Evolutionary conservation across 306 rosid species (phyloP).

Genomic region (Cicer pinnatifidum): DNA sequence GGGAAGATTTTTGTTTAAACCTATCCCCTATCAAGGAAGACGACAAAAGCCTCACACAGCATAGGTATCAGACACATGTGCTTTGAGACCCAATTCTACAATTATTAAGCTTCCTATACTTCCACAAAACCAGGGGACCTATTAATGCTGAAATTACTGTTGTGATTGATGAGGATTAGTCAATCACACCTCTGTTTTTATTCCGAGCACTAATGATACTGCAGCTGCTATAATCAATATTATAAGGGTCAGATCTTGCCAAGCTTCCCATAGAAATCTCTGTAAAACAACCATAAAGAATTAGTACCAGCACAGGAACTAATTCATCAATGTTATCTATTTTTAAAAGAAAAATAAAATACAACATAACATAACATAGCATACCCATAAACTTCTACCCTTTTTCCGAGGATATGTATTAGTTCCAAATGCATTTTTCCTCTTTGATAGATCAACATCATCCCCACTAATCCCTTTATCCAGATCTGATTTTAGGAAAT

Average conservation of each 20-base stretch:
- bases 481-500: conserved; percentile 58
- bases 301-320: conserved; percentile 20
- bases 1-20: conserved; percentile 19
- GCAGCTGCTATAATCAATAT: conserved; percentile 88
- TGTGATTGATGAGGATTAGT: conserved; percentile 26
- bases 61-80: conserved; percentile 12
- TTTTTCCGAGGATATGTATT: conserved; percentile 95
- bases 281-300: conserved; percentile 50
- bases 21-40: conserved; percentile 4
- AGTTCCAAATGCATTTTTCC: conserved; percentile 82
- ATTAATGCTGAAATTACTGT: conserved; percentile 28
- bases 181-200: conserved; percentile 79
- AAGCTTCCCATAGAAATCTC: conserved; percentile 97
- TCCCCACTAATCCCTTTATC: conserved; percentile 74
- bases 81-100: conserved; percentile 23
- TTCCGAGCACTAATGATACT: conserved; percentile 81
- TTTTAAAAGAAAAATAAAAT: not conserved
- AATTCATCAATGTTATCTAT: conserved; percentile 25
- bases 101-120: conserved; percentile 16
- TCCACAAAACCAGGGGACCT: conserved; percentile 30
- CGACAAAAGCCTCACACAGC: conserved; percentile 16
- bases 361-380: not conserved
- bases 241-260: conserved; percentile 95
- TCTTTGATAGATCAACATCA: conserved; percentile 59
- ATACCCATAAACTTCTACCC: conserved; percentile 85